Evolutionary conservation across 495 filamentous ascomycete genomes (phyloP).

Genomic region (Pyrenula aspistea): DNA sequence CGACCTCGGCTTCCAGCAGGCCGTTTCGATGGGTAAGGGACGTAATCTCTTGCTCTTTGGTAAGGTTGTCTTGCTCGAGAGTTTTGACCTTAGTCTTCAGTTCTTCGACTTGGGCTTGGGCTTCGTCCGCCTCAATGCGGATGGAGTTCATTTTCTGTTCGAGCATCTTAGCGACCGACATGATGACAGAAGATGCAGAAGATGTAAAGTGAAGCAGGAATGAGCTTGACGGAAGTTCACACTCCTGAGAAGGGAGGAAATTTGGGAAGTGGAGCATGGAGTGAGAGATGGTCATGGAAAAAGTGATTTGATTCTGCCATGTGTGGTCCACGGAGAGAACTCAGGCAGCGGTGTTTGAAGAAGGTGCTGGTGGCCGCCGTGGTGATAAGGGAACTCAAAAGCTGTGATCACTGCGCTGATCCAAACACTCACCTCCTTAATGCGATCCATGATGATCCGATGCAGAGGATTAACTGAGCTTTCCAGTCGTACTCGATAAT

Average conservation of each 20-base stretch:
- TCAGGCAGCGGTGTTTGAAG: not conserved
- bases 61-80: conserved; percentile 86
- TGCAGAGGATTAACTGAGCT: conserved; percentile 25
- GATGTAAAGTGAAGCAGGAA: no score
- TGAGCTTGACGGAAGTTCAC: no score
- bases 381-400: not conserved
- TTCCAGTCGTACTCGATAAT: conserved; percentile 14
- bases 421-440: conserved; percentile 61
- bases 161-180: conserved; percentile 3
- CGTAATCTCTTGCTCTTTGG: conserved; percentile 95
- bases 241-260: no score
- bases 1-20: conserved; percentile 77
- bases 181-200: not conserved
- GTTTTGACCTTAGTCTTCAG: conserved; percentile 73
- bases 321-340: not conserved
- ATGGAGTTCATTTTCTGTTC: conserved; percentile 82
- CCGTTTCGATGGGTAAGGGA: conserved; percentile 87
- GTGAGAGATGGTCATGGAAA: no score
- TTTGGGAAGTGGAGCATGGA: no score
- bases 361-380: not conserved
- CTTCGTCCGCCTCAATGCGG: conserved; percentile 83
- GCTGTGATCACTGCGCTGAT: not conserved
- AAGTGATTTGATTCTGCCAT: no score
- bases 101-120: conserved; percentile 68
- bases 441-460: conserved; percentile 41